A percentile compares a stretch with the other conserved stretches of the same genome.
These are phyloP conservation scores for Triticum dicoccoides DNA, from an alignment of 176 grass and related monocot species.

Conservation along the genomic window DNA sequence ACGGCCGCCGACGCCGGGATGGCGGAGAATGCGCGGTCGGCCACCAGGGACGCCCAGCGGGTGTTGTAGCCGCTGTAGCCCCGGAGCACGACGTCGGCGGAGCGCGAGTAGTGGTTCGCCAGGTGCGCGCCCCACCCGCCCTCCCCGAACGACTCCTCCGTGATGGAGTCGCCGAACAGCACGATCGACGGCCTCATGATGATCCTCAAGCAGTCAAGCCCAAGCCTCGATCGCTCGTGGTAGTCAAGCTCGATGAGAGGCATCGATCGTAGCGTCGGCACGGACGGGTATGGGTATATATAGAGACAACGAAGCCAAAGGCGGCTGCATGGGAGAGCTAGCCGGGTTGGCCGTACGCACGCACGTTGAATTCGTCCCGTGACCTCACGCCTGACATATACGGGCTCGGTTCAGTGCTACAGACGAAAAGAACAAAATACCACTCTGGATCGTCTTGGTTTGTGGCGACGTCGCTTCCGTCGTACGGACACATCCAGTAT, in stretches of 20 bases:
- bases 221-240: no score
- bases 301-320: background rate
- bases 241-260: background rate
- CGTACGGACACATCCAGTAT: background rate
- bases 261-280: background rate
- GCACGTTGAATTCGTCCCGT: background rate
- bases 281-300: background rate
- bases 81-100: slow-evolving; percentile 61
- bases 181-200: slow-evolving; percentile 57
- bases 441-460: background rate
- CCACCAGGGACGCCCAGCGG: slow-evolving; percentile 44
- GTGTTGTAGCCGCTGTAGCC: slow-evolving; percentile 86
- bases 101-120: slow-evolving; percentile 63
- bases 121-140: slow-evolving; percentile 64
- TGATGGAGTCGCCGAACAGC: slow-evolving; percentile 72
- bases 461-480: background rate
- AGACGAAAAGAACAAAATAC: background rate
- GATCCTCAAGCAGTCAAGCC: background rate
- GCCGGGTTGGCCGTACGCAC: background rate
- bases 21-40: slow-evolving; percentile 17
- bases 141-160: slow-evolving; percentile 64
- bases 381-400: background rate
- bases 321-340: background rate
- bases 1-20: background rate
- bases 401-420: background rate